phyloP scores from a whole-genome alignment of 441 rosid genomes.

The Euphorbia schlechtendalii region DNA sequence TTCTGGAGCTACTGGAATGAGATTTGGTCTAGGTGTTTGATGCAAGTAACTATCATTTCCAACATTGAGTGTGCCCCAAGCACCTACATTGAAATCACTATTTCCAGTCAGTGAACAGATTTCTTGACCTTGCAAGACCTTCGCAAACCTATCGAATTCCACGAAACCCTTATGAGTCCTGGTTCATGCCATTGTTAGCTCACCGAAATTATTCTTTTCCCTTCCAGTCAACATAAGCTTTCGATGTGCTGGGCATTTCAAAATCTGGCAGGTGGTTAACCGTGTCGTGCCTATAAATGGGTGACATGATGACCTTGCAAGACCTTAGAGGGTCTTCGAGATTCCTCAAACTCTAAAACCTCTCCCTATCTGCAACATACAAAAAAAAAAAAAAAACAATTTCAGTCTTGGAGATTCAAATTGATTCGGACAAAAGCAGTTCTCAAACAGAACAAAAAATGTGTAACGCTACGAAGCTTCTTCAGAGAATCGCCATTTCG shows the following conservation, averaged over 20 bases:
- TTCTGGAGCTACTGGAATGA: conserved; percentile 44
- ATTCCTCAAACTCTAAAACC: conserved; percentile 84
- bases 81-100: conserved; percentile 45
- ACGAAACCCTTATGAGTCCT: conserved; percentile 44
- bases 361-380: conserved; percentile 47
- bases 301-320: conserved; percentile 97
- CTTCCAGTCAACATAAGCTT: conserved; percentile 43
- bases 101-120: conserved; percentile 60
- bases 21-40: conserved; percentile 43
- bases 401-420: background rate
- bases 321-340: conserved; percentile 95
- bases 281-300: conserved; percentile 52
- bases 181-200: conserved; percentile 36
- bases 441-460: conserved; percentile 6
- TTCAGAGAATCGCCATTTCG: conserved; percentile 81
- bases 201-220: conserved; percentile 34
- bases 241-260: conserved; percentile 54
- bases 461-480: conserved; percentile 1
- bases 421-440: no score
- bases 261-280: conserved; percentile 54
- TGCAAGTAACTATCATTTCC: conserved; percentile 39
- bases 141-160: conserved; percentile 56
- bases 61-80: conserved; percentile 42
- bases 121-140: conserved; percentile 99
- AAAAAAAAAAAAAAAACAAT: conserved; percentile 3